These are phyloP conservation scores for Trametes gibbosa DNA, from an alignment of 768 basidiomycete species.

Conservation along the genomic window DNA sequence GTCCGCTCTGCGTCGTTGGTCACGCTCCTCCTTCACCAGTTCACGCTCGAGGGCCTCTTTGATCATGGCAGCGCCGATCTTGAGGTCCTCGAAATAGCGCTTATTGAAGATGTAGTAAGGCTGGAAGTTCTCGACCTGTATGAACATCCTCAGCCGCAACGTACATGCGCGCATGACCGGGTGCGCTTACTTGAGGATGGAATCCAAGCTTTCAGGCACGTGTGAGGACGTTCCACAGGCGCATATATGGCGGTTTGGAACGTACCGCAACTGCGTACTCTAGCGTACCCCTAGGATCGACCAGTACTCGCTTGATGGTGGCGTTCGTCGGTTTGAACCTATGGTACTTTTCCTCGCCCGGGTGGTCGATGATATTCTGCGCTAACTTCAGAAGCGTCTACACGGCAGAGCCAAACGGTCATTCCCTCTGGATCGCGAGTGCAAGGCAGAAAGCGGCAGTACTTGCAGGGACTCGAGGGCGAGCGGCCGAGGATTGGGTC, in stretches of 20 bases:
- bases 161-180: neutral
- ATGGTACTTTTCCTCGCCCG: slow-evolving; percentile 68
- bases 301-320: slow-evolving; percentile 60
- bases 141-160: slow-evolving; percentile 36
- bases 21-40: slow-evolving; percentile 44
- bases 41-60: slow-evolving; percentile 59
- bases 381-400: slow-evolving; percentile 68
- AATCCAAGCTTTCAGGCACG: slow-evolving; percentile 62
- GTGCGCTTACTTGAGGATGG: slow-evolving; percentile 51
- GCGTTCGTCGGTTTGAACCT: slow-evolving; percentile 76
- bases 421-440: neutral
- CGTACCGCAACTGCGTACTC: slow-evolving; percentile 80
- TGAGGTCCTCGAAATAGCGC: slow-evolving; percentile 50
- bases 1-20: slow-evolving; percentile 45
- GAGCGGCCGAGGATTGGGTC: slow-evolving; percentile 63
- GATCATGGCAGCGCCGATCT: slow-evolving; percentile 63
- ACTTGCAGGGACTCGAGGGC: slow-evolving; percentile 67
- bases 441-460: slow-evolving; percentile 18
- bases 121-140: slow-evolving; percentile 68
- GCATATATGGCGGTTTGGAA: neutral
- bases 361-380: slow-evolving; percentile 72
- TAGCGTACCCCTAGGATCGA: slow-evolving; percentile 69
- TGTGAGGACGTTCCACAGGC: neutral
- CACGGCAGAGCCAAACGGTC: slow-evolving; percentile 1
- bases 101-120: slow-evolving; percentile 67